Conservation (phyloP, 2,329 filamentous ascomycete genomes). For the Colletotrichum sp. region DNA sequence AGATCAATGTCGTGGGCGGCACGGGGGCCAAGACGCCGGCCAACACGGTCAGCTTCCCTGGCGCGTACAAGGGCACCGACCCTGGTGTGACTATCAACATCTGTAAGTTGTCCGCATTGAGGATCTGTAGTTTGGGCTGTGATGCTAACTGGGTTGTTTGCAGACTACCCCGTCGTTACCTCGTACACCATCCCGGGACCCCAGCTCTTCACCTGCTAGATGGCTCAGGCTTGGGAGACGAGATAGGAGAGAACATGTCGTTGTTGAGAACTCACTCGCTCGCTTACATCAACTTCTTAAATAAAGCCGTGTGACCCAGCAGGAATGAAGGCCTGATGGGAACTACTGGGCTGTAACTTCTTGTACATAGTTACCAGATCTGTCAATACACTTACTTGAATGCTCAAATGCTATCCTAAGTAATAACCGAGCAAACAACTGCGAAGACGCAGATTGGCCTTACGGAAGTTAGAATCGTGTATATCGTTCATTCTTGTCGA, state of each 20-base stretch:
- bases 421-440: too few species aligned
- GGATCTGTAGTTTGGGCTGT: rapidly evolving
- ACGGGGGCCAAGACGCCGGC: conserved; percentile 26
- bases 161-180: conserved; percentile 24
- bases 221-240: background rate
- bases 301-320: background rate
- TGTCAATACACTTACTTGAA: background rate
- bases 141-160: background rate
- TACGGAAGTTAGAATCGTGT: too few species aligned
- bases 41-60: conserved; percentile 34
- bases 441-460: too few species aligned
- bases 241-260: background rate
- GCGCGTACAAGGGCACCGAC: conserved; percentile 22
- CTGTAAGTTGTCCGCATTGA: background rate
- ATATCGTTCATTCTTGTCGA: too few species aligned
- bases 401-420: too few species aligned
- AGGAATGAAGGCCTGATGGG: background rate
- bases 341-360: background rate
- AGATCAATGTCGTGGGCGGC: conserved; percentile 42
- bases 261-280: background rate
- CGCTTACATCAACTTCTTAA: background rate
- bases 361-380: background rate
- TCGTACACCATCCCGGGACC: conserved; percentile 31
- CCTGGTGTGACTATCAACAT: conserved; percentile 31
- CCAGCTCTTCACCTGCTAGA: conserved; percentile 26